phyloP scores from a whole-genome alignment of 345 rosid species.

The Eucalyptus decipiens region DNA sequence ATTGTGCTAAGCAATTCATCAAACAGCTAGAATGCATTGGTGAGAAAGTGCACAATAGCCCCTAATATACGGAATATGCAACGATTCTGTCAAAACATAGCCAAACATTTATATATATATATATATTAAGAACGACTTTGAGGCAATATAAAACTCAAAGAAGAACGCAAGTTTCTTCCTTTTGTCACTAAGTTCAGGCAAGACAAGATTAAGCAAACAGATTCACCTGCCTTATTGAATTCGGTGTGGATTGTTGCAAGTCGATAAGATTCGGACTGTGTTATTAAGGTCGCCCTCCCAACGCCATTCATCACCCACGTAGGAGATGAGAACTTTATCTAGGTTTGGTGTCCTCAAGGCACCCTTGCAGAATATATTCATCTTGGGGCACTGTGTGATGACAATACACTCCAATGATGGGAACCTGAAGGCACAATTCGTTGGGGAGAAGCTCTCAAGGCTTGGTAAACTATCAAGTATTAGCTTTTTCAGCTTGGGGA shows the following conservation, averaged over 20 bases:
- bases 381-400: neutral
- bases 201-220: accelerated
- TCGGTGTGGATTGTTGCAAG: accelerated
- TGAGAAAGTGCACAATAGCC: too few relatives aligned
- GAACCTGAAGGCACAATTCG: too few relatives aligned
- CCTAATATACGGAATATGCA: too few relatives aligned
- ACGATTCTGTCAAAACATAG: too few relatives aligned
- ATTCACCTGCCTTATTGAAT: too few relatives aligned
- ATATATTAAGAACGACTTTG: too few relatives aligned
- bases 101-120: too few relatives aligned
- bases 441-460: too few relatives aligned
- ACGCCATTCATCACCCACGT: accelerated
- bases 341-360: neutral
- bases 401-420: accelerated
- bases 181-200: accelerated
- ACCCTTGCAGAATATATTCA: neutral
- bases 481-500: accelerated
- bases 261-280: accelerated
- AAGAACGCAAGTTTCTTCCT: neutral
- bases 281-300: neutral
- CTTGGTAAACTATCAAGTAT: too few relatives aligned
- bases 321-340: neutral
- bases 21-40: too few relatives aligned
- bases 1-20: too few relatives aligned
- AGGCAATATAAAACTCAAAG: too few relatives aligned